Conservation (phyloP, 139 green algal genomes). For the Mychonastes homosphaera region DNA sequence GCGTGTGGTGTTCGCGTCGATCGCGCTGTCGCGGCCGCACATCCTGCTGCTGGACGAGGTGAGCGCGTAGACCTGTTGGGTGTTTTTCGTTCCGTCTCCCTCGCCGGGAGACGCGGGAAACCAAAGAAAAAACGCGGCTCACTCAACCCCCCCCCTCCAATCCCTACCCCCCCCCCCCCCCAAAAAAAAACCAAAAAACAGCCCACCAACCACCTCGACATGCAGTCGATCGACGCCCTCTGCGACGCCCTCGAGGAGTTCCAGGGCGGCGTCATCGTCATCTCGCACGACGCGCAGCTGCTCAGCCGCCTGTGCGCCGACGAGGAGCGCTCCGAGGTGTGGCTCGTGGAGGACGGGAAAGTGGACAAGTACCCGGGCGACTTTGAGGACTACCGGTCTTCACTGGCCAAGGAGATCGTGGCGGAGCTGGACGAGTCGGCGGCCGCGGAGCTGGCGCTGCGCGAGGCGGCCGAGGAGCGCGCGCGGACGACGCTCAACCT, state of each 20-base stretch:
- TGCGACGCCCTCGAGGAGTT: slow-evolving; percentile 89
- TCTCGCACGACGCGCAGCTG: slow-evolving; percentile 94
- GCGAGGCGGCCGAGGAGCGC: too few relatives aligned
- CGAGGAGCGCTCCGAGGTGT: slow-evolving; percentile 83
- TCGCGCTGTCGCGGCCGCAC: slow-evolving; percentile 77
- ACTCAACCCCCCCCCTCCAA: too few relatives aligned
- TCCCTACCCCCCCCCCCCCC: too few relatives aligned
- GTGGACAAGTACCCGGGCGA: slow-evolving; percentile 78
- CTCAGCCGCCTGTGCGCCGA: slow-evolving; percentile 85
- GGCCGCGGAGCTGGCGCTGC: too few relatives aligned
- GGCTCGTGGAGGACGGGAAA: slow-evolving; percentile 93
- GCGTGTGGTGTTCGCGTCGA: slow-evolving; percentile 94
- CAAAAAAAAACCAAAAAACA: slow-evolving; percentile 13
- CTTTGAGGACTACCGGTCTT: slow-evolving; percentile 88
- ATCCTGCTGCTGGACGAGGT: slow-evolving; percentile 84
- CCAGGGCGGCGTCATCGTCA: slow-evolving; percentile 91
- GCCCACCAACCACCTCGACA: slow-evolving; percentile 98
- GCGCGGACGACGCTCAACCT: too few relatives aligned
- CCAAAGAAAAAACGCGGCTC: background rate
- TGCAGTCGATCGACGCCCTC: slow-evolving; percentile 97
- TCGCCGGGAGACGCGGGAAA: background rate
- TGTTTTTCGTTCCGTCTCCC: background rate
- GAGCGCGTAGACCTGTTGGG: too few relatives aligned
- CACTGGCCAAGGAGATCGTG: slow-evolving; percentile 89
- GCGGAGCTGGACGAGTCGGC: slow-evolving; percentile 89